phyloP scores from a whole-genome alignment of 371 early-diverging fungal genomes.

The Spraguea lophii region DNA sequence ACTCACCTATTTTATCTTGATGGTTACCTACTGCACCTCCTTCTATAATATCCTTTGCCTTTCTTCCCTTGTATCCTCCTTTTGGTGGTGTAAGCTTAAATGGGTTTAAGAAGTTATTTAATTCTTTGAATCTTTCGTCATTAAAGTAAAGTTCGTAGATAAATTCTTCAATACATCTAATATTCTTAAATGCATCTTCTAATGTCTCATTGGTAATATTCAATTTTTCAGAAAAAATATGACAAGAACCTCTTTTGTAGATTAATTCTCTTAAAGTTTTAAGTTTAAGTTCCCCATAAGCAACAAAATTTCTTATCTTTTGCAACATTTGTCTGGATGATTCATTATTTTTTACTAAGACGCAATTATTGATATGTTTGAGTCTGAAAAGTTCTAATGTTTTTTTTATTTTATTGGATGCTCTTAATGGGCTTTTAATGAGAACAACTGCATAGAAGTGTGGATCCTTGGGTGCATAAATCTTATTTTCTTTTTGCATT shows the following conservation, averaged over 20 bases:
- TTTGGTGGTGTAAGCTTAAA: slow-evolving; percentile 92
- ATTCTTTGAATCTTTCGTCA: slow-evolving; percentile 82
- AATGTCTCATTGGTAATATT: slow-evolving; percentile 81
- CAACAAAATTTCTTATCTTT: slow-evolving; percentile 81
- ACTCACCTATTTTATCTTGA: slow-evolving; percentile 69
- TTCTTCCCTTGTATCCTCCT: slow-evolving; percentile 78
- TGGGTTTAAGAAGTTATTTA: slow-evolving; percentile 94
- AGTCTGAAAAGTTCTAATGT: slow-evolving; percentile 91
- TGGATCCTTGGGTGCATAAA: slow-evolving; percentile 43
- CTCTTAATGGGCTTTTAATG: slow-evolving; percentile 85
- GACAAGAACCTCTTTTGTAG: slow-evolving; percentile 97
- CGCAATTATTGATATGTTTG: slow-evolving; percentile 91
- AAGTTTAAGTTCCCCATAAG: slow-evolving; percentile 78
- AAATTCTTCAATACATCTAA: slow-evolving; percentile 87
- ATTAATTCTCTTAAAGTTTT: slow-evolving; percentile 91
- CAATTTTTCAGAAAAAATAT: slow-evolving; percentile 78
- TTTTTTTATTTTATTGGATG: slow-evolving; percentile 94
- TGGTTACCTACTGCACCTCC: slow-evolving; percentile 92
- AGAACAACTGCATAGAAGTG: slow-evolving; percentile 46
- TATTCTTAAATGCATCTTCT: slow-evolving; percentile 64
- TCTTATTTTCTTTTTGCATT: slow-evolving; percentile 12
- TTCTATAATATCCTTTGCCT: slow-evolving; percentile 79
- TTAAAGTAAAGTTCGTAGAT: slow-evolving; percentile 94
- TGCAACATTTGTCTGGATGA: slow-evolving; percentile 91
- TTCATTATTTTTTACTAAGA: slow-evolving; percentile 87